phyloP scores from a whole-genome alignment of 78 protist genomes.

The Diacronema lutheri region DNA sequence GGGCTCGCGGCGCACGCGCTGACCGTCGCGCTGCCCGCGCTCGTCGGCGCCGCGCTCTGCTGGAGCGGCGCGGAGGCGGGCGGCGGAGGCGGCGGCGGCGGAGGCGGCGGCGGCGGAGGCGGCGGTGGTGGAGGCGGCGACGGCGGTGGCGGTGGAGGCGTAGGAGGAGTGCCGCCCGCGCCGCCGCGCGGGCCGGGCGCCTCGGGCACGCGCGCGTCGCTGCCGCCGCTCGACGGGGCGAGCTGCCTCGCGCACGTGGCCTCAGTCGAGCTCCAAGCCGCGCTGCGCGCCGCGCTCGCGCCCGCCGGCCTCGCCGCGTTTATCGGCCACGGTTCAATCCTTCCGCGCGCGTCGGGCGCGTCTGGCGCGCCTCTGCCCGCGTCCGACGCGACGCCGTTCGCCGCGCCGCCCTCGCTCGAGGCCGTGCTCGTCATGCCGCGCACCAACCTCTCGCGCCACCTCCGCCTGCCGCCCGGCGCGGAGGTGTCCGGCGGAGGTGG shows the following conservation, averaged over 20 bases:
- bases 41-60: not conserved
- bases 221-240: not conserved
- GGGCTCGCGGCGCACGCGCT: not conserved
- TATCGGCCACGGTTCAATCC: conserved; percentile 56
- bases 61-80: too few relatives aligned
- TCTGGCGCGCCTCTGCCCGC: conserved; percentile 33
- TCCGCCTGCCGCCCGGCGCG: too few relatives aligned
- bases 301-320: conserved; percentile 43
- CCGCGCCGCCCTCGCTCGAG: conserved; percentile 23
- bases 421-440: not conserved
- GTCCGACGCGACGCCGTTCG: not conserved
- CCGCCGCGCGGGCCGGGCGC: too few relatives aligned
- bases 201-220: not conserved
- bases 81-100: too few relatives aligned
- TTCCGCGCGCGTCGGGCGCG: conserved; percentile 54
- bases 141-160: too few relatives aligned
- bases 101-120: too few relatives aligned
- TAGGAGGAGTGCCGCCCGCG: too few relatives aligned
- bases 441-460: not conserved
- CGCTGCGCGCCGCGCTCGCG: conserved; percentile 8
- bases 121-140: too few relatives aligned
- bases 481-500: too few relatives aligned
- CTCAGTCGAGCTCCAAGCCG: conserved; percentile 44
- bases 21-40: not conserved
- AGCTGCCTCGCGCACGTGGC: conserved; percentile 33